phyloP scores from a whole-genome alignment of 2,329 filamentous ascomycete genomes.

The Pseudogymnoascus verrucosus region DNA sequence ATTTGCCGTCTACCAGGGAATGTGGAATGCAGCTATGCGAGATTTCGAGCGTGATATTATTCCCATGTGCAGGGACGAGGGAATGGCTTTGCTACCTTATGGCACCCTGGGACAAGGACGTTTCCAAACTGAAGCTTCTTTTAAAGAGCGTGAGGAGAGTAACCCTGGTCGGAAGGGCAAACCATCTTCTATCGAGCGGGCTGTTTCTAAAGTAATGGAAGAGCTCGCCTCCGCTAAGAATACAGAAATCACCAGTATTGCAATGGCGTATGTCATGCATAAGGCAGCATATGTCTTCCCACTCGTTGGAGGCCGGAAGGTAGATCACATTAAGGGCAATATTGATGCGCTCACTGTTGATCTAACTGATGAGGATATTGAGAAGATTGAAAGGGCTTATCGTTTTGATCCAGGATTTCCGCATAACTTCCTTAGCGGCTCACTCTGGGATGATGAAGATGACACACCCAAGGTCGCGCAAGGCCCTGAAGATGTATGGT shows the following conservation, averaged over 20 bases:
- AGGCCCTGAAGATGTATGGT: conserved; percentile 10
- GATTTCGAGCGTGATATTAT: conserved; percentile 54
- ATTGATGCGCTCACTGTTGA: conserved; percentile 44
- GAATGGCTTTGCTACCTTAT: conserved; percentile 48
- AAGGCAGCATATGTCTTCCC: conserved; percentile 51
- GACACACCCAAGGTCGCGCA: not conserved
- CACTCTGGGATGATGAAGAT: not conserved
- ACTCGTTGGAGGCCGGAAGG: conserved; percentile 47
- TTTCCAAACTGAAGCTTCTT: conserved; percentile 30
- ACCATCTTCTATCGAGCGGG: conserved; percentile 24
- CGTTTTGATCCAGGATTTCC: conserved; percentile 20
- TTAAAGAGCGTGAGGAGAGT: conserved; percentile 33
- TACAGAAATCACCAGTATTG: conserved; percentile 41
- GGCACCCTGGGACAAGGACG: conserved; percentile 38
- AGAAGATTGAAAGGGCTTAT: conserved; percentile 42
- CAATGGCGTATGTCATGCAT: conserved; percentile 51
- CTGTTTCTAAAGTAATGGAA: conserved; percentile 47
- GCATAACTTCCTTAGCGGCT: conserved; percentile 15
- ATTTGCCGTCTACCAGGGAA: conserved; percentile 59
- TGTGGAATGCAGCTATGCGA: conserved; percentile 50
- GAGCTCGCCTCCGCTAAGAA: conserved; percentile 48
- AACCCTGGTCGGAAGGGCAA: conserved; percentile 24
- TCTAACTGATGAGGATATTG: conserved; percentile 44
- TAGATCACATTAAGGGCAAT: conserved; percentile 49
- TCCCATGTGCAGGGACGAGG: conserved; percentile 46